Conservation (phyloP, 257 asterid genomes). For the Salvia hispanica region DNA sequence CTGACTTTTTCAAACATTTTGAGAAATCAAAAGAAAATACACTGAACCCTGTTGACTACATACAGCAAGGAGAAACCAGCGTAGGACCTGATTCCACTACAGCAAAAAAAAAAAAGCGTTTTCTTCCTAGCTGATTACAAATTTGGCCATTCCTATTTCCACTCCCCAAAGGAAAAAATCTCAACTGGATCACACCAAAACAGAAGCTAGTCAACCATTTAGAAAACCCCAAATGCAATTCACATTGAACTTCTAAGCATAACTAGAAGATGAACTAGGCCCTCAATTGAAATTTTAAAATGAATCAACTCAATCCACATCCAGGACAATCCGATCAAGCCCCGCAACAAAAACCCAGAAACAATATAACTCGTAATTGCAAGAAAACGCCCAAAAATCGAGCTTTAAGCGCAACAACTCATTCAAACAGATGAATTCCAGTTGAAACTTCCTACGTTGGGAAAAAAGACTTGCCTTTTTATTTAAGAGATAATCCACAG, state of each 20-base stretch:
- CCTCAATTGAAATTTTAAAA: constrained; percentile 17
- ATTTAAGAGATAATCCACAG: constrained; percentile 1
- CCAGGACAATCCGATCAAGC: constrained; percentile 36
- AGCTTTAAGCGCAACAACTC: constrained; percentile 24
- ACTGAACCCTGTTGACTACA: neutral
- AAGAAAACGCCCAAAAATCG: constrained; percentile 20
- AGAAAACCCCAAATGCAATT: constrained; percentile 8
- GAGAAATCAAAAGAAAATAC: constrained; percentile 21
- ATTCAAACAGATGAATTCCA: constrained; percentile 13
- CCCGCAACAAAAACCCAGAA: constrained; percentile 11
- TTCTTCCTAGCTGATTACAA: constrained; percentile 23
- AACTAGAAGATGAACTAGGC: constrained; percentile 16
- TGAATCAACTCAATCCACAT: constrained; percentile 28
- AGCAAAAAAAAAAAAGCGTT: constrained; percentile 11
- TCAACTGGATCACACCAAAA: constrained; percentile 22
- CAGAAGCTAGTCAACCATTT: constrained; percentile 22
- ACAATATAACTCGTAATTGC: constrained; percentile 11
- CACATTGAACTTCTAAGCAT: neutral
- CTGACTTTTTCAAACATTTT: neutral
- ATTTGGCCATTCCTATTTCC: constrained; percentile 21
- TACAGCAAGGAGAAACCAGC: neutral
- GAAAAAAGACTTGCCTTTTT: constrained; percentile 36
- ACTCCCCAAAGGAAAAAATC: neutral
- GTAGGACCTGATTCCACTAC: constrained; percentile 20
- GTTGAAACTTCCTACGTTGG: neutral